These are phyloP conservation scores for Cyberlindnera bimundalis DNA, from an alignment of 805 yeast species.

Conservation along the genomic window DNA sequence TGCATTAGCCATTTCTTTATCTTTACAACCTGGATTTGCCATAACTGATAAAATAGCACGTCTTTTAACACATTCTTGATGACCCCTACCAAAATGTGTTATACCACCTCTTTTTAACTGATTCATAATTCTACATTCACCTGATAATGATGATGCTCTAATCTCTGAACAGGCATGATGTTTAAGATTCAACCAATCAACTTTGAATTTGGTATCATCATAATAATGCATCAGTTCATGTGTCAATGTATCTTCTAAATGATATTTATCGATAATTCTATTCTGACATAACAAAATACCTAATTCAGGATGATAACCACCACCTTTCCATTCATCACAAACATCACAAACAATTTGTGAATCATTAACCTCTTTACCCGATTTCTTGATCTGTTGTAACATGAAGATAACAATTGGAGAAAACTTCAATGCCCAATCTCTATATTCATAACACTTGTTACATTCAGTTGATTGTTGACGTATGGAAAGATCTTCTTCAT, in stretches of 20 bases:
- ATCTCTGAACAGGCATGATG: conserved; percentile 98
- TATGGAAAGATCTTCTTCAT: conserved; percentile 50
- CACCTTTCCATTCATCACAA: conserved; percentile 81
- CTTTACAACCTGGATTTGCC: conserved; percentile 81
- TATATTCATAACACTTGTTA: conserved; percentile 62
- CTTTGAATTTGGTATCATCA: conserved; percentile 83
- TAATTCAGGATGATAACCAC: conserved; percentile 88
- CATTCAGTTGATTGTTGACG: conserved; percentile 54
- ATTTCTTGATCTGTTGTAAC: conserved; percentile 73
- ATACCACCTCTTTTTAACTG: conserved; percentile 55
- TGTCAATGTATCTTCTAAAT: conserved; percentile 84
- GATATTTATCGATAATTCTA: conserved; percentile 61
- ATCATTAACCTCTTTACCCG: conserved; percentile 45
- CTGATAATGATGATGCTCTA: conserved; percentile 87
- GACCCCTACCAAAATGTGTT: conserved; percentile 66
- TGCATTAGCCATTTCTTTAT: conserved; percentile 66
- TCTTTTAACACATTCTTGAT: conserved; percentile 86
- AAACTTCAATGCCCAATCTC: conserved; percentile 75
- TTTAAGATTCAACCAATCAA: conserved; percentile 77
- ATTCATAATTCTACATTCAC: conserved; percentile 89
- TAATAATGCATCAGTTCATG: conserved; percentile 94
- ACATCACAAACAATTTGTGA: conserved; percentile 69
- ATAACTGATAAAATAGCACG: conserved; percentile 81
- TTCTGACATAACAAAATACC: conserved; percentile 90
- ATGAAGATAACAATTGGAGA: conserved; percentile 86